phyloP scores from a whole-genome alignment of 192 early-diverging fungal genomes.

The Chytriomyces sp. region DNA sequence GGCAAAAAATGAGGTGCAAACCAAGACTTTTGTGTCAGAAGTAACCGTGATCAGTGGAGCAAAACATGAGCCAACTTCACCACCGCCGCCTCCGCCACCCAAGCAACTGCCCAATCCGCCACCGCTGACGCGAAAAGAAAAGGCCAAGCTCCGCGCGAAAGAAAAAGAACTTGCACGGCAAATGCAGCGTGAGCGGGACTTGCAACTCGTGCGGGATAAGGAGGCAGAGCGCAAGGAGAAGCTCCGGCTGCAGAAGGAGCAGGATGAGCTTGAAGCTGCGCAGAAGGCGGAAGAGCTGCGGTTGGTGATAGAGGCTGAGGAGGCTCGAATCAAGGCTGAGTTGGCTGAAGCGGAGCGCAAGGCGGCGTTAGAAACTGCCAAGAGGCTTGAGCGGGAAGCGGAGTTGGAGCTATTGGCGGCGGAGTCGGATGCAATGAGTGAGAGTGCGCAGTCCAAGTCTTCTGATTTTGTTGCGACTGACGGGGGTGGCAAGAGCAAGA shows the following conservation, averaged over 20 bases:
- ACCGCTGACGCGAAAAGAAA: constrained; percentile 2
- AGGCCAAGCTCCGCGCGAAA: constrained; percentile 24
- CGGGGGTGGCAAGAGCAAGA: constrained; percentile 14
- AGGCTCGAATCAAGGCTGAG: too few relatives aligned
- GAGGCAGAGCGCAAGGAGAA: constrained; percentile 1
- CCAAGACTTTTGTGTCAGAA: not conserved
- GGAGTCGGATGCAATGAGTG: not conserved
- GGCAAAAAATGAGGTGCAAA: not conserved
- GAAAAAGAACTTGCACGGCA: constrained; percentile 18
- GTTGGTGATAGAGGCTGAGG: not conserved
- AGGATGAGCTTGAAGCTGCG: not conserved
- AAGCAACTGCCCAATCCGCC: constrained; percentile 1
- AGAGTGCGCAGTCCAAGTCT: not conserved
- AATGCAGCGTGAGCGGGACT: constrained; percentile 21
- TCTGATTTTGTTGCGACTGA: not conserved
- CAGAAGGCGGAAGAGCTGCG: not conserved
- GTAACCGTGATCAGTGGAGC: too few relatives aligned
- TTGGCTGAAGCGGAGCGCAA: not conserved
- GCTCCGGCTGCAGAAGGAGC: not conserved
- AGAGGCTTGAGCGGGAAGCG: not conserved
- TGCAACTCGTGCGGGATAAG: not conserved
- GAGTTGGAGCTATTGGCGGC: not conserved
- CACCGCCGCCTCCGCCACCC: not conserved
- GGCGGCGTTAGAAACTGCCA: not conserved
- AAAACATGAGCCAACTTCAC: not conserved